Conservation (phyloP, 2,329 filamentous ascomycete species). For the Ophioceras dolichostomum region DNA sequence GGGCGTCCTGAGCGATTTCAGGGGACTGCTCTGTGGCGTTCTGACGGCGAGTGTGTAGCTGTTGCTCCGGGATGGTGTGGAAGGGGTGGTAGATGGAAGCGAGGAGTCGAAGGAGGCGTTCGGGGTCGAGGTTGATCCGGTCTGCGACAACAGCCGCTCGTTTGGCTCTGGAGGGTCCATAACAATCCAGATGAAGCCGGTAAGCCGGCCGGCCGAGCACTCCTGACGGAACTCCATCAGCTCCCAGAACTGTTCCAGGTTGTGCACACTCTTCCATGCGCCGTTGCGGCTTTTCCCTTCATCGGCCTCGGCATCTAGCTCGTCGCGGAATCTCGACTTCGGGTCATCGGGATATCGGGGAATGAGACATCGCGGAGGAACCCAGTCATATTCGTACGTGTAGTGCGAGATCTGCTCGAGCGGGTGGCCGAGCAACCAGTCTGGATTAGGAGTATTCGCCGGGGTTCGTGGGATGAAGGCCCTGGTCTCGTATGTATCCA, state of each 20-base stretch:
- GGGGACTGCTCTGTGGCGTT: constrained; percentile 13
- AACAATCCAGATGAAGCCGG: constrained; percentile 91
- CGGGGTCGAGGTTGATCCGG: constrained; percentile 12
- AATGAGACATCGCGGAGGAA: constrained; percentile 73
- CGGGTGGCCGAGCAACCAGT: constrained; percentile 61
- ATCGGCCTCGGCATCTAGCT: constrained; percentile 73
- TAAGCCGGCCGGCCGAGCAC: constrained; percentile 81
- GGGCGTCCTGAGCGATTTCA: constrained; percentile 13
- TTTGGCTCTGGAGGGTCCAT: constrained; percentile 42
- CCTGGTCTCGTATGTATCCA: constrained; percentile 70
- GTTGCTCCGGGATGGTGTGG: constrained; percentile 20
- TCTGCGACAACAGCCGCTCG: neutral
- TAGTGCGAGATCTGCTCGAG: constrained; percentile 55
- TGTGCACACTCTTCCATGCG: constrained; percentile 72
- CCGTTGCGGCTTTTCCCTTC: constrained; percentile 47
- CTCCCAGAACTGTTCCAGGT: constrained; percentile 92
- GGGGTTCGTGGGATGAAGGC: constrained; percentile 56
- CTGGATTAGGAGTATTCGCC: constrained; percentile 25
- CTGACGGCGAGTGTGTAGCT: constrained; percentile 4
- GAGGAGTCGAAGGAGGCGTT: constrained; percentile 14
- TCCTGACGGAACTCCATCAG: constrained; percentile 96
- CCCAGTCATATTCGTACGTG: constrained; percentile 40
- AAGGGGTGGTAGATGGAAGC: constrained; percentile 3
- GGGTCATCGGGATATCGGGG: constrained; percentile 92
- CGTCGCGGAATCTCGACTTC: constrained; percentile 78